A percentile compares a stretch with the other conserved stretches of the same genome.
phyloP scores from a whole-genome alignment of 1,284 basidiomycete species.

The Rhodofomes roseus region DNA sequence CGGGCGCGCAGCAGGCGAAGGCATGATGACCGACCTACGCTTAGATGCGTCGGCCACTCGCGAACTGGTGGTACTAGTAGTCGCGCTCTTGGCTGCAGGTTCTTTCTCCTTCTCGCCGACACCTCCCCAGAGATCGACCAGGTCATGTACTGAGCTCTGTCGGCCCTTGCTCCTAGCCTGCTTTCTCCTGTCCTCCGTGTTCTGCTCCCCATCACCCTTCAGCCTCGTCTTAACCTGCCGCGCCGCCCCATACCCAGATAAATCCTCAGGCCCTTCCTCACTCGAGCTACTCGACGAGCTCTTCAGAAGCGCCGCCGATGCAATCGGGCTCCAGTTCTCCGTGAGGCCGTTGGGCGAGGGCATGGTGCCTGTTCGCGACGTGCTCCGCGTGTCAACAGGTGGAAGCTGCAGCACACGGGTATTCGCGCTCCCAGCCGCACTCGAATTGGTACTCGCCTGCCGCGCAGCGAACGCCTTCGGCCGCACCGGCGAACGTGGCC shows the following conservation, averaged over 20 bases:
- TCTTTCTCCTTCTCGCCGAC: constrained; percentile 29
- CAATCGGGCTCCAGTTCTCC: constrained; percentile 33
- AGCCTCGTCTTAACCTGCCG: constrained; percentile 6
- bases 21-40: constrained; percentile 25
- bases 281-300: constrained; percentile 25
- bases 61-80: constrained; percentile 14
- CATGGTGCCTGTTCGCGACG: constrained; percentile 9
- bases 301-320: constrained; percentile 13
- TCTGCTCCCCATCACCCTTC: constrained; percentile 4
- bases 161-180: constrained; percentile 40
- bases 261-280: constrained; percentile 35
- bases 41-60: constrained; percentile 16
- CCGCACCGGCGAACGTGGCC: constrained; percentile 15
- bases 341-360: constrained; percentile 27
- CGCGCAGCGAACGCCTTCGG: constrained; percentile 23
- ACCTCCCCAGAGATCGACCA: constrained; percentile 74
- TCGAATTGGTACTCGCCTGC: constrained; percentile 4
- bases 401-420: constrained; percentile 19
- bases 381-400: constrained; percentile 15
- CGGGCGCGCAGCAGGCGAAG: constrained; percentile 21
- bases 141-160: constrained; percentile 76
- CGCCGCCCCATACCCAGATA: constrained; percentile 19
- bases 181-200: constrained; percentile 18
- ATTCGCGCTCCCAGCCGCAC: constrained; percentile 12
- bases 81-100: constrained; percentile 7